Base-by-base conservation (phyloP, 805 yeast species). In the Yamadazyma olivae region DNA sequence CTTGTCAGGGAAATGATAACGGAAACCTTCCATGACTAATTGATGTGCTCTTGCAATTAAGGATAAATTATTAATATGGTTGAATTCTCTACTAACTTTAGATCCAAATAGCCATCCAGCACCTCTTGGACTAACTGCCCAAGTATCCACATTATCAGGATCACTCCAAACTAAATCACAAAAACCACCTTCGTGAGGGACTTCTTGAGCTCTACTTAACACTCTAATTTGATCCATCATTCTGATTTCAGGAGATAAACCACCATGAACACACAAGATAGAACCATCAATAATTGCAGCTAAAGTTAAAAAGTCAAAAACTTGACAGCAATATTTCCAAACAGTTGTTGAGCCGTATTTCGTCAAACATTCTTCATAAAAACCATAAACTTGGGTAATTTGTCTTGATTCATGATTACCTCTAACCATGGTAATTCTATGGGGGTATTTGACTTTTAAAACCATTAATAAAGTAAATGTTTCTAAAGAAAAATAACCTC, bases 341-440 rank as follows among this genome's bases (percentile, higher is more conserved):
- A 89, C 96, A 17, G 95, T 87, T 16, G 95, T 87, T 26, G 91
- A 83, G 15, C 97, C 97, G 57, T 90, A 90, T 60, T 90, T 90
- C 38, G 88, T 83, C 41, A 90, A 59, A 57, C 98, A 90, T 61
- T 90, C 98, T 59, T 90, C 98, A 63, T 93, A 91, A 62, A 91
- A 91, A 4, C 99, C 99, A 63, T 91, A 91, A 24, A 90, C 98
- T 66, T 91, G 97, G n/a, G 99, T 91, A 56, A 93, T 93, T 56
- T 93, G 99, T 50, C 99, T 74, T 4, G 93, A 81, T 63, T 91
- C 99, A 64, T 91, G 99, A 61, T 91, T 91, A n/a, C 99, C 99
- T 51, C 99, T 74, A 10, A 91, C 97, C 36, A 91, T 71, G 0
- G 98, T 93, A 43, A 93, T 78, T 50, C 88, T 71, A 40, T 77